A percentile compares a stretch with the other conserved stretches of the same genome.
phyloP scores from a whole-genome alignment of 306 rosid species.

The Crataegus laevigata region DNA sequence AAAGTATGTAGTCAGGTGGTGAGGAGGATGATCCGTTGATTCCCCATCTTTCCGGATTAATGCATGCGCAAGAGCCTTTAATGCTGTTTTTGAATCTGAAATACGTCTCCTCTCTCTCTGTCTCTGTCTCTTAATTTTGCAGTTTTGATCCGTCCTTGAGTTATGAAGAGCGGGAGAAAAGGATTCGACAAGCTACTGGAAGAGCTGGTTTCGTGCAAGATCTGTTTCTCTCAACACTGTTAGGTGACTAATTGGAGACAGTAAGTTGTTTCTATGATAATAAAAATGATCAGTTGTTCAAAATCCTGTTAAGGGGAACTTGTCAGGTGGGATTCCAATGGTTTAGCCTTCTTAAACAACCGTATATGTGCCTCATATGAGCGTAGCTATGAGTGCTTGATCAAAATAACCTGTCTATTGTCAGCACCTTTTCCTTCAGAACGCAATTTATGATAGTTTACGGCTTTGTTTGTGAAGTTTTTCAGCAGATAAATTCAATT shows the following conservation, averaged over 20 bases:
- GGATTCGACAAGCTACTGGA: constrained; percentile 74
- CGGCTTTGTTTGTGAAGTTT: constrained; percentile 4
- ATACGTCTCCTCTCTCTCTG: not conserved
- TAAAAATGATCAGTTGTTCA: constrained; percentile 28
- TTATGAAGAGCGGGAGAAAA: constrained; percentile 71
- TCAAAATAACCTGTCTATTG: constrained; percentile 21
- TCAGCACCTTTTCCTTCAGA: constrained; percentile 12
- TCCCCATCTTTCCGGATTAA: constrained; percentile 2
- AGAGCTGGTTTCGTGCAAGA: constrained; percentile 91
- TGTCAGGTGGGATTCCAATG: constrained; percentile 26
- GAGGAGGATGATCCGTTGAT: not conserved
- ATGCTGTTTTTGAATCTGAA: constrained; percentile 1
- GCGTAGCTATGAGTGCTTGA: constrained; percentile 20
- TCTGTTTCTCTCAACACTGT: constrained; percentile 60
- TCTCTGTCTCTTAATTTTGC: constrained; percentile 11
- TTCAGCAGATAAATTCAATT: not conserved
- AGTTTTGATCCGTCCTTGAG: constrained; percentile 91
- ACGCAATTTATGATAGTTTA: constrained; percentile 13
- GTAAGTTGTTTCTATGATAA: constrained; percentile 25
- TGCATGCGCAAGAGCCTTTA: not conserved
- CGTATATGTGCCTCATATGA: constrained; percentile 14
- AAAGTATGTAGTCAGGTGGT: not conserved
- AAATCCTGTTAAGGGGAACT: constrained; percentile 27
- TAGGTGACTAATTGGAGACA: constrained; percentile 38
- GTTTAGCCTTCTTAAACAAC: constrained; percentile 9